A percentile compares a stretch with the other conserved stretches of the same genome.
Evolutionary conservation across 106 monocot species (phyloP).

Genomic region (Acorus calamus): DNA sequence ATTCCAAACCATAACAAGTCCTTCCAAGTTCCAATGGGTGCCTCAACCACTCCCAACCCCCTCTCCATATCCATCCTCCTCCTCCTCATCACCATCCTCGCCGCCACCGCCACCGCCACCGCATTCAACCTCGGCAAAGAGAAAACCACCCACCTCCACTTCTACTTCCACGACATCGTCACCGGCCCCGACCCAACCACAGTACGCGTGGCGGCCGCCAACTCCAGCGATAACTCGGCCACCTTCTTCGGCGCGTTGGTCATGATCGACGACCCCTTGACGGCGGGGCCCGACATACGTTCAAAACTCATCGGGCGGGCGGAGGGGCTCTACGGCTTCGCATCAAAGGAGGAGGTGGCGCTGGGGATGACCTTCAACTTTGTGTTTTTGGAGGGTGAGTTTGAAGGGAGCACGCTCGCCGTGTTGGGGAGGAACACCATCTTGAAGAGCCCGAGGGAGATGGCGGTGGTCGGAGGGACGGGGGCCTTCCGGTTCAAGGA

Average conservation of each 20-base stretch:
- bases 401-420: constrained; percentile 26
- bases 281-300: constrained; percentile 17
- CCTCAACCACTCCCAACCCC: too few relatives aligned
- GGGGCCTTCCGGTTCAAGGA: constrained; percentile 9
- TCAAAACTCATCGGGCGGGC: constrained; percentile 26
- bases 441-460: not conserved
- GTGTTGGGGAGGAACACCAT: constrained; percentile 10
- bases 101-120: too few relatives aligned
- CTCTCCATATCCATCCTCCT: too few relatives aligned
- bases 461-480: constrained; percentile 6
- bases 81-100: too few relatives aligned
- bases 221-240: not conserved
- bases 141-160: too few relatives aligned
- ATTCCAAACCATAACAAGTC: too few relatives aligned
- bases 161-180: constrained; percentile 15
- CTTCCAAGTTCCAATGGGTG: too few relatives aligned
- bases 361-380: constrained; percentile 13
- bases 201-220: constrained; percentile 6
- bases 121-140: too few relatives aligned
- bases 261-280: constrained; percentile 32
- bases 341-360: not conserved
- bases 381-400: constrained; percentile 11
- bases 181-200: constrained; percentile 8
- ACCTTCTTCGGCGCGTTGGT: constrained; percentile 2
- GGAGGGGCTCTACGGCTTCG: constrained; percentile 18